These are phyloP conservation scores for Clavaria fumosa DNA, from an alignment of 768 basidiomycete genomes.

Conservation along the genomic window DNA sequence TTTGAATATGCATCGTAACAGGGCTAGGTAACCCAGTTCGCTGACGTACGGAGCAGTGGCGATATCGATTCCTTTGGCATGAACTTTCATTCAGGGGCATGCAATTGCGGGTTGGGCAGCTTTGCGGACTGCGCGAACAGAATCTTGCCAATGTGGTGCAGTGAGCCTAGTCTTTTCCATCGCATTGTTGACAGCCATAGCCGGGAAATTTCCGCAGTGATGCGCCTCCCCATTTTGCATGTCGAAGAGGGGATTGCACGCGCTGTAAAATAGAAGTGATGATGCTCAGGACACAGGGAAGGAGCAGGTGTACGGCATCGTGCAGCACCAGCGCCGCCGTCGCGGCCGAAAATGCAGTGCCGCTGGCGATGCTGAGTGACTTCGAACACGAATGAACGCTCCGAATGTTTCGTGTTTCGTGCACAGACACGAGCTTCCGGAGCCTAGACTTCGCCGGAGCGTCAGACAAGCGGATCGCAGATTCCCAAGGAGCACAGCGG, in stretches of 20 bases:
- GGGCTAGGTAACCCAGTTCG: slow-evolving; percentile 71
- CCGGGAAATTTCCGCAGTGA: slow-evolving; percentile 82
- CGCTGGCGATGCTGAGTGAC: slow-evolving; percentile 60
- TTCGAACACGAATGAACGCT: too few relatives aligned
- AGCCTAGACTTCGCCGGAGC: too few relatives aligned
- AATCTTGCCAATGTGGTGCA: slow-evolving; percentile 58
- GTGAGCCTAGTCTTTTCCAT: slow-evolving; percentile 78
- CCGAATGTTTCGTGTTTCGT: too few relatives aligned
- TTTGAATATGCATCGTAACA: slow-evolving; percentile 64
- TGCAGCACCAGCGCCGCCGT: slow-evolving; percentile 57
- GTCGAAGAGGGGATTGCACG: slow-evolving; percentile 71
- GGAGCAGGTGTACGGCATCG: slow-evolving; percentile 48
- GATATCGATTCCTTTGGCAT: slow-evolving; percentile 67
- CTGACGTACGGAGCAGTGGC: slow-evolving; percentile 67
- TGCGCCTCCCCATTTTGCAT: slow-evolving; percentile 47
- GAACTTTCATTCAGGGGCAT: slow-evolving; percentile 65
- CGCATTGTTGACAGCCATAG: slow-evolving; percentile 59
- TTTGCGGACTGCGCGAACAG: slow-evolving; percentile 60
- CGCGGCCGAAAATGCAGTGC: slow-evolving; percentile 62
- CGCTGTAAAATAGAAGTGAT: slow-evolving; percentile 42
- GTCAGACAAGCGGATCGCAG: too few relatives aligned
- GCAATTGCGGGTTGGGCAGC: slow-evolving; percentile 64
- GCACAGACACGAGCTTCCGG: too few relatives aligned
- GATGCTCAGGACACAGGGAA: slow-evolving; percentile 40
- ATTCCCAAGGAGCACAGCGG: too few relatives aligned